Evolutionary conservation across 1,284 basidiomycete species (phyloP), one percentile per base, ranked within the genome.

Genomic region (Tremellales sp.): DNA sequence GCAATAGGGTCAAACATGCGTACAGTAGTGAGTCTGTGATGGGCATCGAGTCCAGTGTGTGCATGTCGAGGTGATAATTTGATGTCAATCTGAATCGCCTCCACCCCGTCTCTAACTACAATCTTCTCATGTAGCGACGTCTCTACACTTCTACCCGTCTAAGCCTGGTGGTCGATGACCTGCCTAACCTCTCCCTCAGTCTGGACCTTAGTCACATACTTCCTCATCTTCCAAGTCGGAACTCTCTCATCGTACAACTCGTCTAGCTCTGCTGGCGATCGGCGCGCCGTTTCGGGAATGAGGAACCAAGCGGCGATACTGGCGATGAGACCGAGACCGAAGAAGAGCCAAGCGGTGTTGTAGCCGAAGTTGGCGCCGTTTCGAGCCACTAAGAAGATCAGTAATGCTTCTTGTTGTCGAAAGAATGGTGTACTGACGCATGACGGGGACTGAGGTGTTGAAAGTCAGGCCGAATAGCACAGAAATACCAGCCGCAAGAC

Each of bases 231-330:
- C 57, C 60, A 60, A n/a, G 60, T 51, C 3, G 53, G 48, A 6
- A 64, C 43, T 23, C 48, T 43, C 39, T 54, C 57, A 41, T 57
- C 53, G 49, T 59, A 64, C 54, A 64, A 51, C 51, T 64, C 62
- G 48, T 64, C 62, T 12, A 64, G 41, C 48, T 64, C 62, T 21
- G 62, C 60, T 2, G 60, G 46, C 31, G 48, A 54, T 31, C 57
- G 55, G 11, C 49, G 27, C 4, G 54, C 51, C 13, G 48, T 47
- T 40, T 60, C 53, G n/a, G 57, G 53, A 4, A 59, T 23, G 40
- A 37, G 39, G 45, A 51, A 53, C 29, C 45, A 40, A 3, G 48
- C 45, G 12, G 53, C 19, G 21, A 48, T 36, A 37, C 27, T 40
- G 25, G 43, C 37, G 47, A 59, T 19, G 24, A 48, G 11, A 6